Conservation (phyloP, 768 basidiomycete genomes). For the Amyloporia xantha region DNA sequence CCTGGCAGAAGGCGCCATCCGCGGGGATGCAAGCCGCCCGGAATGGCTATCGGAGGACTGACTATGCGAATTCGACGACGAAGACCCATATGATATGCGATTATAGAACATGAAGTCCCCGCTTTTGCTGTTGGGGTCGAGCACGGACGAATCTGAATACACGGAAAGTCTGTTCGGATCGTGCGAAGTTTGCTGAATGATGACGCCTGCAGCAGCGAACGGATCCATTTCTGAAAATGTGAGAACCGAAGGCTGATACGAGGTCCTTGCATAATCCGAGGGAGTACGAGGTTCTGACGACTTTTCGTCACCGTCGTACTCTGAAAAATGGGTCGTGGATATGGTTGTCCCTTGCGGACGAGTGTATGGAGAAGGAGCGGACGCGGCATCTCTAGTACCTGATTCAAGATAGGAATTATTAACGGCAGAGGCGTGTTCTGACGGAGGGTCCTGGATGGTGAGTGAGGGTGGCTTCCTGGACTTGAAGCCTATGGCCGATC, state of each 20-base stretch:
- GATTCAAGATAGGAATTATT: conserved; percentile 10
- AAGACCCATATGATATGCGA: conserved; percentile 50
- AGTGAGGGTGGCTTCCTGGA: conserved; percentile 49
- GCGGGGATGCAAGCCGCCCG: not conserved
- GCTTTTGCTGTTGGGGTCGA: conserved; percentile 37
- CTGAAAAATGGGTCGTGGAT: conserved; percentile 49
- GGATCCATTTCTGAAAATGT: conserved; percentile 62
- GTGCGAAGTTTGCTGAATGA: conserved; percentile 31
- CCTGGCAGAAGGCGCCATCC: not conserved
- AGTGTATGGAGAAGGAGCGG: conserved; percentile 21
- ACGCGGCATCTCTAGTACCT: conserved; percentile 5
- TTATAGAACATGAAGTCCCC: conserved; percentile 30
- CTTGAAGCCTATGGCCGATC: conserved; percentile 57
- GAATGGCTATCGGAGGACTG: conserved; percentile 13
- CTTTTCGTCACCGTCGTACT: conserved; percentile 32
- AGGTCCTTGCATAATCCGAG: conserved; percentile 31
- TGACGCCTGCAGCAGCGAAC: conserved; percentile 46
- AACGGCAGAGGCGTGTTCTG: conserved; percentile 16
- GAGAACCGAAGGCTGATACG: conserved; percentile 46
- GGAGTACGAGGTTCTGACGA: conserved; percentile 47
- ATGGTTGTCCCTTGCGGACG: conserved; percentile 49
- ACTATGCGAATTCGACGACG: conserved; percentile 47
- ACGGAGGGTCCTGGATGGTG: conserved; percentile 45
- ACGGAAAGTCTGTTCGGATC: conserved; percentile 46
- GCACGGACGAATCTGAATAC: conserved; percentile 45